A percentile compares a stretch with the other conserved stretches of the same genome.
These are phyloP conservation scores for Tuber calosporum DNA, from an alignment of 495 filamentous ascomycete species.

Conservation along the genomic window DNA sequence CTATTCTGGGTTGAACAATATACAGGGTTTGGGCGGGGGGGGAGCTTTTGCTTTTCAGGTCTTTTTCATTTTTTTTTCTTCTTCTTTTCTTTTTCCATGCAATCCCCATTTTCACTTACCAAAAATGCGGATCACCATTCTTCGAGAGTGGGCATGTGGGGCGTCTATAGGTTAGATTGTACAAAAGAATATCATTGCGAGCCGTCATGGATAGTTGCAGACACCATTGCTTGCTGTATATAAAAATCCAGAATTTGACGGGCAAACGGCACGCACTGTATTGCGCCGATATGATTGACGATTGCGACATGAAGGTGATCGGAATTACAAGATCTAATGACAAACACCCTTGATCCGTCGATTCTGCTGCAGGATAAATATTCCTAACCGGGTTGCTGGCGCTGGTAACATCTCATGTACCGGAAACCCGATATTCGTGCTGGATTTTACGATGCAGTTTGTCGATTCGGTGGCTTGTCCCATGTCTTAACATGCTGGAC, in stretches of 20 bases:
- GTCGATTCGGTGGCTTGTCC: background rate
- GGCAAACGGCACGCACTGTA: too few species aligned
- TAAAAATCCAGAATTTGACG: too few species aligned
- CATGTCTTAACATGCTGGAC: too few species aligned
- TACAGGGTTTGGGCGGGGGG: slow-evolving; percentile 20
- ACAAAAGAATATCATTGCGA: background rate
- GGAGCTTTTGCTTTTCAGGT: slow-evolving; percentile 19
- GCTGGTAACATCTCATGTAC: background rate
- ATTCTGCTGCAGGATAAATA: too few species aligned
- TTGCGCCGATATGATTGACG: too few species aligned
- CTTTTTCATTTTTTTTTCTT: slow-evolving; percentile 3
- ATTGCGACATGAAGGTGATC: too few species aligned
- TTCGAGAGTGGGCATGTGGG: background rate
- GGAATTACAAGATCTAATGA: too few species aligned
- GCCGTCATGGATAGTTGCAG: background rate
- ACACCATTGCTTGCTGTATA: background rate
- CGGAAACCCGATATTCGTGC: background rate
- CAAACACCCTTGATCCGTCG: too few species aligned
- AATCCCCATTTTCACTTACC: background rate
- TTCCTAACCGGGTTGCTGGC: background rate
- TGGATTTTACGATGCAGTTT: background rate
- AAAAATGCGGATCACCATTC: background rate
- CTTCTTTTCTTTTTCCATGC: slow-evolving; percentile 6
- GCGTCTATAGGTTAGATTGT: background rate
- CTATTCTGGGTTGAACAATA: slow-evolving; percentile 21